A percentile compares a stretch with the other conserved stretches of the same genome.
Conservation (phyloP, 306 rosid genomes). For the Rosa rugosa region DNA sequence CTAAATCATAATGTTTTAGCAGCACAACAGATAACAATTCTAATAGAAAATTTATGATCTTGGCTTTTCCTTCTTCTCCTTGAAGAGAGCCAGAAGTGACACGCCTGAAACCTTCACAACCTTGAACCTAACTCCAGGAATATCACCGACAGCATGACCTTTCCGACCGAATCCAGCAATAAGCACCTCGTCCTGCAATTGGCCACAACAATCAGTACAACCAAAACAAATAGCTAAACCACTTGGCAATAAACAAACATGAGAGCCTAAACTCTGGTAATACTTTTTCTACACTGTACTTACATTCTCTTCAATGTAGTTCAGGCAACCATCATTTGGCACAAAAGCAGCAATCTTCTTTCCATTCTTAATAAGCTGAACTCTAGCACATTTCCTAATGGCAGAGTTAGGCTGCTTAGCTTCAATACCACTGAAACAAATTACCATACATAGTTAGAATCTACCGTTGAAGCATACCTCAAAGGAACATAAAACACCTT, state of each 20-base stretch:
- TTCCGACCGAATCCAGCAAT: constrained; percentile 70
- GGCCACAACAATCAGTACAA: background rate
- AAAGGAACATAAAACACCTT: background rate
- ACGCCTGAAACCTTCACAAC: constrained; percentile 69
- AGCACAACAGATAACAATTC: background rate
- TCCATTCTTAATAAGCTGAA: constrained; percentile 60
- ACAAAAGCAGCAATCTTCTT: constrained; percentile 72
- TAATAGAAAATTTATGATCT: constrained; percentile 39
- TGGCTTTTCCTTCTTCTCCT: constrained; percentile 70
- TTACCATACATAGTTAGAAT: background rate
- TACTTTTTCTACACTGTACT: constrained; percentile 15
- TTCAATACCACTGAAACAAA: constrained; percentile 53
- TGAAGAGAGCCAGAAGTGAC: constrained; percentile 63
- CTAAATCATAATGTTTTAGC: background rate
- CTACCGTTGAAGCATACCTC: background rate
- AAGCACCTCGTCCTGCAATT: constrained; percentile 58
- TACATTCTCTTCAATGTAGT: constrained; percentile 61
- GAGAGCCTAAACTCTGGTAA: background rate
- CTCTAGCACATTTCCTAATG: constrained; percentile 67
- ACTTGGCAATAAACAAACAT: background rate
- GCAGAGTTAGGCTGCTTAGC: constrained; percentile 75
- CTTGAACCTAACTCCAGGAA: constrained; percentile 67
- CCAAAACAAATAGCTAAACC: background rate
- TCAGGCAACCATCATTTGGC: constrained; percentile 69
- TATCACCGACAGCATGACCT: constrained; percentile 66